Evolutionary conservation across 2,329 filamentous ascomycete genomes (phyloP).

Genomic region (Diaporthe ampelina): DNA sequence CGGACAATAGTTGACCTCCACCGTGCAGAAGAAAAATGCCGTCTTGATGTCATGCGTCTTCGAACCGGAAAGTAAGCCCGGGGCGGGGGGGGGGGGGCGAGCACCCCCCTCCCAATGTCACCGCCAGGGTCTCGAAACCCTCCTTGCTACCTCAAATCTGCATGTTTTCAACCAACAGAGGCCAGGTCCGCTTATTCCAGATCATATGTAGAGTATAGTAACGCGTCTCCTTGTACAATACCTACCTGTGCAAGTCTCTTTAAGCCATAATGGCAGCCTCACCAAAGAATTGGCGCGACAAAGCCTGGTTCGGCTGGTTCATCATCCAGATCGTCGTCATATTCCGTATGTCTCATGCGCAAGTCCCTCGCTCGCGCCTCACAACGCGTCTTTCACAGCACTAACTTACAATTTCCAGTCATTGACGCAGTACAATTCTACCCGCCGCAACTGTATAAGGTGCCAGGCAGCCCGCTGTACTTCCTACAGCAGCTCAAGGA

Average conservation of each 20-base stretch:
- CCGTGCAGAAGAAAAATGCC: no score
- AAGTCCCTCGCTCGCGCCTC: neutral
- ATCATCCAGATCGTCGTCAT: conserved; percentile 50
- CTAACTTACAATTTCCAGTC: conserved; percentile 51
- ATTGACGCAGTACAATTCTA: conserved; percentile 69
- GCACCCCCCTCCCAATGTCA: no score
- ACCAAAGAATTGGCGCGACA: conserved; percentile 45
- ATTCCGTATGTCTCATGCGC: conserved; percentile 46
- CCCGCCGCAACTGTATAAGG: conserved; percentile 60
- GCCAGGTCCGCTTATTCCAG: neutral
- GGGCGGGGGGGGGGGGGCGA: no score
- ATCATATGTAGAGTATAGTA: neutral
- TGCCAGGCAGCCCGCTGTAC: conserved; percentile 60
- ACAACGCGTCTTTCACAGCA: neutral
- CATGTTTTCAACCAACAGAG: neutral
- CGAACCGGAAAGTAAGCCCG: no score
- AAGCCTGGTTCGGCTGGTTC: conserved; percentile 53
- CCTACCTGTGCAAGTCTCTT: neutral
- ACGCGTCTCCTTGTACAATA: neutral
- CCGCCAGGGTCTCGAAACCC: conserved; percentile 5
- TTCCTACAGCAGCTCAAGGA: conserved; percentile 60
- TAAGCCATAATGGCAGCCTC: conserved; percentile 23
- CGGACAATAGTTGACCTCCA: neutral
- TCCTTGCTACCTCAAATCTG: neutral
- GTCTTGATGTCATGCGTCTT: no score